Conservation (phyloP, 208 protist genomes). For the Naegleria fowleri region DNA sequence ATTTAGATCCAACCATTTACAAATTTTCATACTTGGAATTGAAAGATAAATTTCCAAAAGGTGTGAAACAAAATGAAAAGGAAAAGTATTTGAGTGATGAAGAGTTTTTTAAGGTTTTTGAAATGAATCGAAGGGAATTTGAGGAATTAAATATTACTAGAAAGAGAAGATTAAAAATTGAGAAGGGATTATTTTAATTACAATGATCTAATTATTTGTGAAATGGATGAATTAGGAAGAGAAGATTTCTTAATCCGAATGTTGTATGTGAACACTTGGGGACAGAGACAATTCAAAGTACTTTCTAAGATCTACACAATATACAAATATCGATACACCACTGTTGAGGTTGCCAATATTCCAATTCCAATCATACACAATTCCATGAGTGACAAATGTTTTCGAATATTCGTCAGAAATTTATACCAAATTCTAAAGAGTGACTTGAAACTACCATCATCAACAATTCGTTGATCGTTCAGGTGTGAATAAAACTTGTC, state of each 20-base stretch:
- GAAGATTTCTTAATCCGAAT: too few relatives aligned
- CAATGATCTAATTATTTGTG: too few relatives aligned
- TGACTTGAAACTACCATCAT: neutral
- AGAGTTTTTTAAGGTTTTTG: conserved; percentile 8
- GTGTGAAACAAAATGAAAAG: neutral
- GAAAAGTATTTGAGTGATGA: neutral
- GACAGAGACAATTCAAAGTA: too few relatives aligned
- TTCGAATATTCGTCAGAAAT: neutral
- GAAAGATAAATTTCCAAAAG: conserved; percentile 21
- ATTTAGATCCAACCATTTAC: neutral
- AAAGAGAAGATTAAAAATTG: neutral
- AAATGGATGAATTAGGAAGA: too few relatives aligned
- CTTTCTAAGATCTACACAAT: neutral
- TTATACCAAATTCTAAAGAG: neutral
- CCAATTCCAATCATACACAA: neutral
- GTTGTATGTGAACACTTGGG: too few relatives aligned
- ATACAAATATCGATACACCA: neutral
- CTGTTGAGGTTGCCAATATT: neutral
- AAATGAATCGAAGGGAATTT: neutral
- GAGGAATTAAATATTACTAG: neutral
- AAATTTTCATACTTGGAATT: conserved; percentile 18
- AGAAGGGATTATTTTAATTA: conserved; percentile 7
- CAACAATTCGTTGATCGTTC: neutral
- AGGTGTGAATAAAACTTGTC: too few relatives aligned
- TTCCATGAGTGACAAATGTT: neutral